A percentile compares a stretch with the other conserved stretches of the same genome.
phyloP scores from a whole-genome alignment of 2,329 filamentous ascomycete species.

The Colletotrichum zoysiae region DNA sequence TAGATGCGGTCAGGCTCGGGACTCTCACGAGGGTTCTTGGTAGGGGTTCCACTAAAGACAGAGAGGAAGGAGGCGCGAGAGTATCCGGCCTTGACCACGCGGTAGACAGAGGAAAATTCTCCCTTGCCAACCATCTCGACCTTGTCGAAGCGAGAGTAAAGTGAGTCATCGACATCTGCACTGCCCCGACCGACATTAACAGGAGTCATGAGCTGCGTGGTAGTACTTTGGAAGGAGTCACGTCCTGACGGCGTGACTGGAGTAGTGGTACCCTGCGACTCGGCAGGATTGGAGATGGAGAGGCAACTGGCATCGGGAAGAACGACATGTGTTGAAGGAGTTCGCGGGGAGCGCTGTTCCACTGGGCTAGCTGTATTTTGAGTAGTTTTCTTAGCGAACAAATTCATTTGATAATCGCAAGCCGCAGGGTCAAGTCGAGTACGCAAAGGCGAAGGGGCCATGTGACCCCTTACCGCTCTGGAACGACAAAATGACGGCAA shows the following conservation, averaged over 20 bases:
- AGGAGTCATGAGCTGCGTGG: constrained; percentile 71
- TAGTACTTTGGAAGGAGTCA: constrained; percentile 63
- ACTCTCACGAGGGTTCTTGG: constrained; percentile 62
- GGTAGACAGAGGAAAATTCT: constrained; percentile 94
- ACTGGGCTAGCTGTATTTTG: constrained; percentile 72
- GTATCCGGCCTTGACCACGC: constrained; percentile 68
- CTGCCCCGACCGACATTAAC: constrained; percentile 77
- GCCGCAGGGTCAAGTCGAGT: constrained; percentile 47
- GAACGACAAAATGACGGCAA: constrained; percentile 55
- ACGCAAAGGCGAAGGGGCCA: constrained; percentile 52
- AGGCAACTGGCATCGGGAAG: constrained; percentile 85
- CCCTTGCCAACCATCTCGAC: constrained; percentile 86
- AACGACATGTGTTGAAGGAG: constrained; percentile 80
- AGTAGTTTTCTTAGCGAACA: constrained; percentile 65
- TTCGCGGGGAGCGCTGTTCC: constrained; percentile 76
- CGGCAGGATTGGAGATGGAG: constrained; percentile 77
- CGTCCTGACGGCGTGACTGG: constrained; percentile 82
- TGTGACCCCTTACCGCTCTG: constrained; percentile 48
- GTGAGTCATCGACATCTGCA: constrained; percentile 77
- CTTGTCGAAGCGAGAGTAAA: constrained; percentile 82
- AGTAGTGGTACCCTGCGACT: constrained; percentile 49
- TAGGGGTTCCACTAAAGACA: constrained; percentile 61
- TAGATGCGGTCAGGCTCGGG: constrained; percentile 74
- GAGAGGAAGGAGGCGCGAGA: constrained; percentile 44
- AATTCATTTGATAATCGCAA: constrained; percentile 51